These are phyloP conservation scores for Magnaporthales sp. DNA, from an alignment of 2,329 filamentous ascomycete species.

Conservation along the genomic window DNA sequence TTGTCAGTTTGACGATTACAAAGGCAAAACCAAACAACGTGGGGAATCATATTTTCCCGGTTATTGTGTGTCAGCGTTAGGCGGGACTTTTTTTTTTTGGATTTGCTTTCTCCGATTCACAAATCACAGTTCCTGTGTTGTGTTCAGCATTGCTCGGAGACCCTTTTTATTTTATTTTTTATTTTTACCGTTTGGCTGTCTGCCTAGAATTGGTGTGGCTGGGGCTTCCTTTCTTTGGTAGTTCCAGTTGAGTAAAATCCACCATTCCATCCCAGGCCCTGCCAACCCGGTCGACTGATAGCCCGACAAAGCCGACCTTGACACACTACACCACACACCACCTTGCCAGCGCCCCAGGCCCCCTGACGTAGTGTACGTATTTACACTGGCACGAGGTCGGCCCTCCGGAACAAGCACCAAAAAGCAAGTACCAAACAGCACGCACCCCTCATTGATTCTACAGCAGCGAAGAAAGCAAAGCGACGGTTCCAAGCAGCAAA, in stretches of 20 bases:
- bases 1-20: not conserved
- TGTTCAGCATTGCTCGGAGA: not conserved
- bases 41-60: not conserved
- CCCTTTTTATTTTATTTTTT: constrained; percentile 1
- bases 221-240: not conserved
- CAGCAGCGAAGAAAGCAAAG: not conserved
- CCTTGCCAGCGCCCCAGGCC: not conserved
- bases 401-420: not conserved
- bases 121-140: not conserved
- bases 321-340: not conserved
- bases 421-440: not conserved
- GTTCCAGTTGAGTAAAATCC: not conserved
- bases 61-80: not conserved
- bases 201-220: not conserved
- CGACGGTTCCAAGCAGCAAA: not conserved
- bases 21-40: not conserved
- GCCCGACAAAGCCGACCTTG: not conserved
- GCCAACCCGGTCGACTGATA: not conserved
- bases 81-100: not conserved
- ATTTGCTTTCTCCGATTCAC: not conserved
- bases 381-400: not conserved
- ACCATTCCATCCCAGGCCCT: not conserved
- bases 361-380: not conserved
- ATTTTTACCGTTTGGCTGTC: not conserved
- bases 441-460: not conserved